Percentiles rank a stretch among this genome's conserved stretches.
phyloP scores from a whole-genome alignment of 2,329 filamentous ascomycete species.

The Dendryphion nanum region DNA sequence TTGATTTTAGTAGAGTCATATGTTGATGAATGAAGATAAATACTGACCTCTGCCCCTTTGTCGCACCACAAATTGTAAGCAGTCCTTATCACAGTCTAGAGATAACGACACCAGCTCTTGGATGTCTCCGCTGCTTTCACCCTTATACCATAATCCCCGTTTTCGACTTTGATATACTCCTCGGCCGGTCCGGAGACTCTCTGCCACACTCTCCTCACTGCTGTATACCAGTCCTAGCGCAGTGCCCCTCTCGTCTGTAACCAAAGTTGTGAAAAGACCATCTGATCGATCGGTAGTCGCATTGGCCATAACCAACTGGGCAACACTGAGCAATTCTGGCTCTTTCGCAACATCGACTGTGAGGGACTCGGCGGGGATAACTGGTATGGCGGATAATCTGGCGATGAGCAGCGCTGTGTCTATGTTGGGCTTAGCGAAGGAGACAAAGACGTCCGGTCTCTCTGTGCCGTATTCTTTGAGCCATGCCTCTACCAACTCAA shows the following conservation, averaged over 20 bases:
- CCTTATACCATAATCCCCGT: conserved; percentile 94
- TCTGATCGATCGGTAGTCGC: conserved; percentile 82
- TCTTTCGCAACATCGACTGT: conserved; percentile 64
- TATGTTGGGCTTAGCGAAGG: conserved; percentile 43
- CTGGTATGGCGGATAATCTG: conserved; percentile 58
- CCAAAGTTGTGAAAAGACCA: conserved; percentile 82
- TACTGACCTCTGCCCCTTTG: conserved; percentile 82
- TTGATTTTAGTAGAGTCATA: too few species aligned
- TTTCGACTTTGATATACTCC: conserved; percentile 97
- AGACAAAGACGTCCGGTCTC: conserved; percentile 52
- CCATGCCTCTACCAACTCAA: conserved; percentile 45
- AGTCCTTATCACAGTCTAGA: conserved; percentile 91
- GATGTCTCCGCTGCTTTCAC: conserved; percentile 87
- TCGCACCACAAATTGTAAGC: conserved; percentile 82
- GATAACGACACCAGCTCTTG: conserved; percentile 84
- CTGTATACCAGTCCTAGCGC: conserved; percentile 92
- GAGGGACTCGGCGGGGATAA: conserved; percentile 69
- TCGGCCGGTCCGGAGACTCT: conserved; percentile 75
- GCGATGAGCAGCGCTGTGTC: conserved; percentile 43
- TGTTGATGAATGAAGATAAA: too few species aligned
- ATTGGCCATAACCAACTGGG: conserved; percentile 68
- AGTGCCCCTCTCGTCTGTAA: conserved; percentile 82
- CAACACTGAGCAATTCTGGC: conserved; percentile 61
- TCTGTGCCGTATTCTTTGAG: conserved; percentile 51
- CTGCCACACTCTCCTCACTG: conserved; percentile 83